Evolutionary conservation across 352 stramenopile species (phyloP), one percentile per base, ranked within the genome.

Genomic region (Pythium apleroticum): DNA sequence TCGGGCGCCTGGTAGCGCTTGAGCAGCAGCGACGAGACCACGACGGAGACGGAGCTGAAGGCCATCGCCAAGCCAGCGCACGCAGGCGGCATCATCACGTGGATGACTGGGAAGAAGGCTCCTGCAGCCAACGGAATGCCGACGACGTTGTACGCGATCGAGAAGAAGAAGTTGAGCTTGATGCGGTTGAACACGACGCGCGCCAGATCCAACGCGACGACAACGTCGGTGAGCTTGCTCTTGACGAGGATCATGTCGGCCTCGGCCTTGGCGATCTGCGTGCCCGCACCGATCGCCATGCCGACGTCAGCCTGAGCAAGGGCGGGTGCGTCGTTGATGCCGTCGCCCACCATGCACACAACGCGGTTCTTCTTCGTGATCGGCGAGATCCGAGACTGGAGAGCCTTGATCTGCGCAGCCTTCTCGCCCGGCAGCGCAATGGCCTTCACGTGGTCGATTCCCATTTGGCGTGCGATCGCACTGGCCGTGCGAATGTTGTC

Each of bases 281-380:
- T 98, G 15, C 93, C 95, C 4, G 93, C 89, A 27, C 93, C 95
- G 39, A 96, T 93, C 1, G 95, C 93, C 74, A 98, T 93, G 9
- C 95, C 93, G 5, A 98, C 78, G 66, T 98, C 91, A 12, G 94
- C 91, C 56, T 97, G 86, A 8, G 91, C 88, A 11, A 98, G 68
- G 1, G 96, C 93, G 12, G 95, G 95, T 8, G 93, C 94, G 75
- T 99, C 96, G 73, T 98, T 99, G 53, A 99, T 97, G 28, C 95
- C 95, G 63, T 98, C 94, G 24, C 95, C 94, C 52, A 97, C 86
- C 84, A 98, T 97, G 41, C 84, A 91, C 11, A 98, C 76, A 17
- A 98, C 81, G 49, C 90, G 79, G 25, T 86, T 75, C 62, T 85
- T 90, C 65, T 80, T 68, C 1, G 87, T 97, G n/a, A 80, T 14